Evolutionary conservation across 805 yeast species (phyloP).

Genomic region (Myxozyma vanderwaltii): DNA sequence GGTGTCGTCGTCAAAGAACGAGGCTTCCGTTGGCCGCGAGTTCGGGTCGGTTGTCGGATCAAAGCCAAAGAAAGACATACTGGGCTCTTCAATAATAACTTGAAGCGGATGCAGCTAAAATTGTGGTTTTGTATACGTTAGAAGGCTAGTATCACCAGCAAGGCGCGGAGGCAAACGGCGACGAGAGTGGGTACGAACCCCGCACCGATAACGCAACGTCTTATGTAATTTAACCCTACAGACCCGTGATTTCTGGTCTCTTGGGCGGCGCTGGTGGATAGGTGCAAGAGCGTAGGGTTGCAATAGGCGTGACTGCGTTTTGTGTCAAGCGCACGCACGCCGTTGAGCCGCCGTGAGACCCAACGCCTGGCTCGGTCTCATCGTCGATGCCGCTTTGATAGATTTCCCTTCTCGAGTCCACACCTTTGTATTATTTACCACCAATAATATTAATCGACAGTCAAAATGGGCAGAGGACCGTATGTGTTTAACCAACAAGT

Average conservation of each 20-base stretch:
- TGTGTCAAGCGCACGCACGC: too few species aligned
- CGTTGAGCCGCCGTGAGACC: neutral
- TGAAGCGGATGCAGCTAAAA: too few species aligned
- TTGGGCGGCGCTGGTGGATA: too few species aligned
- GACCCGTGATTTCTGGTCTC: too few species aligned
- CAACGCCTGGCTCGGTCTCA: neutral
- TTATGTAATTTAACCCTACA: neutral
- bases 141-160: too few species aligned
- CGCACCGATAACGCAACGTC: neutral
- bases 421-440: conserved; percentile 11
- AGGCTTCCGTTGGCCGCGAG: conserved; percentile 6
- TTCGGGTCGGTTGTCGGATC: conserved; percentile 29
- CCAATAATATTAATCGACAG: conserved; percentile 8
- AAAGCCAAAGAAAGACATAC: conserved; percentile 35
- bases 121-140: too few species aligned
- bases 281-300: neutral
- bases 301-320: conserved; percentile 4
- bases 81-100: too few species aligned
- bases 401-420: conserved; percentile 1
- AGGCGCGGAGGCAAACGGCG: too few species aligned
- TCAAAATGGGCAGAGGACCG: conserved; percentile 35
- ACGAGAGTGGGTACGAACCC: neutral
- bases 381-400: neutral
- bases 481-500: conserved; percentile 22
- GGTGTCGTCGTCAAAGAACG: conserved; percentile 16